These are phyloP conservation scores for Vitis hybrid DNA, from an alignment of 177 flowering plant species.

Conservation along the genomic window DNA sequence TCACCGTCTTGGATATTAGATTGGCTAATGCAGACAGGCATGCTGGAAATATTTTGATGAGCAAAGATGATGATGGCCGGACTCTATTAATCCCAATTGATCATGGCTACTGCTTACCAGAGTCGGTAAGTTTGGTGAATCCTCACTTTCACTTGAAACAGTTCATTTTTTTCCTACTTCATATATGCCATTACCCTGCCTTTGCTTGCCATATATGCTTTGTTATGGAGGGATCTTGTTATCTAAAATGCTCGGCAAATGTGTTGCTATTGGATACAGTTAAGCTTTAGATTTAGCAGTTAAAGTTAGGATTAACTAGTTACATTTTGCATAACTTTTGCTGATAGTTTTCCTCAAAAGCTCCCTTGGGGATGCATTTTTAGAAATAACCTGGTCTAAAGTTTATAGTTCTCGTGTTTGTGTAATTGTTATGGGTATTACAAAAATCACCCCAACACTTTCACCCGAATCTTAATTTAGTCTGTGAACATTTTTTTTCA, in stretches of 20 bases:
- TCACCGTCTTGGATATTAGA: conserved; percentile 47
- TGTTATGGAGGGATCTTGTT: too few relatives aligned
- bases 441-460: too few relatives aligned
- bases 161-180: background rate
- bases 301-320: too few relatives aligned
- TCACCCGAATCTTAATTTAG: too few relatives aligned
- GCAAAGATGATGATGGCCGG: conserved; percentile 31
- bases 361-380: background rate
- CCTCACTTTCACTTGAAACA: background rate
- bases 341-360: background rate
- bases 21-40: conserved; percentile 59
- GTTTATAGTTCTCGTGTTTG: background rate
- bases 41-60: conserved; percentile 42
- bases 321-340: too few relatives aligned
- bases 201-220: too few relatives aligned
- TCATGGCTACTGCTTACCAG: conserved; percentile 58
- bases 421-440: too few relatives aligned
- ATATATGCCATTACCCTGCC: too few relatives aligned
- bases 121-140: conserved; percentile 30
- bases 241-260: too few relatives aligned
- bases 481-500: too few relatives aligned
- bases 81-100: conserved; percentile 43
- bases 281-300: too few relatives aligned
- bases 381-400: background rate
- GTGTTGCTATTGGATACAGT: too few relatives aligned